These are phyloP conservation scores for Voacanga thouarsii DNA, from an alignment of 257 asterid species.

Conservation along the genomic window DNA sequence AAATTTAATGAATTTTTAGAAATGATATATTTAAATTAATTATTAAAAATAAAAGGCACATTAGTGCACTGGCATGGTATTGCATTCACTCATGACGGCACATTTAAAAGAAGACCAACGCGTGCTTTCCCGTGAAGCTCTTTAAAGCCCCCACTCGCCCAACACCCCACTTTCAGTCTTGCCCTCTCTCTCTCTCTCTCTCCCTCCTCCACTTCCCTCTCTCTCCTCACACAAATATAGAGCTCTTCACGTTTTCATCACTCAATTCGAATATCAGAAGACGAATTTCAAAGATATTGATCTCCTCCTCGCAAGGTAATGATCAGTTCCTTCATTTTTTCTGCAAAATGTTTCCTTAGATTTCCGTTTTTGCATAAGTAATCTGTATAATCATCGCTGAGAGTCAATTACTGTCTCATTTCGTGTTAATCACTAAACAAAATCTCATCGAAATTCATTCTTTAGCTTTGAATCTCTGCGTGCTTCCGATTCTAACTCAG, in stretches of 20 bases:
- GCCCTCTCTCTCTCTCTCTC: constrained; percentile 12
- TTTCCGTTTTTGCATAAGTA: background rate
- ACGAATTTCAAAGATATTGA: background rate
- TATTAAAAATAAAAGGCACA: no score
- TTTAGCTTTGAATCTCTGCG: constrained; percentile 14
- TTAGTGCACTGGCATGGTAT: background rate
- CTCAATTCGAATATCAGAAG: background rate
- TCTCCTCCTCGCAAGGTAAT: constrained; percentile 10
- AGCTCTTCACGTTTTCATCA: constrained; percentile 2
- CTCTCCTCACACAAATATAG: background rate
- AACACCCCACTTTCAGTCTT: constrained; percentile 19
- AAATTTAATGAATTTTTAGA: no score
- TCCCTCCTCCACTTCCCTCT: background rate
- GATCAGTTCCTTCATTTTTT: background rate
- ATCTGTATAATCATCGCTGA: background rate
- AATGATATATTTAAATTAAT: no score
- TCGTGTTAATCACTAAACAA: background rate
- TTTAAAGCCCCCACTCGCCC: constrained; percentile 30
- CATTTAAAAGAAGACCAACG: constrained; percentile 24
- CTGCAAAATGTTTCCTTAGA: background rate
- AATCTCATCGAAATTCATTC: background rate
- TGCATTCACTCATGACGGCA: background rate
- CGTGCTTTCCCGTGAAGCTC: constrained; percentile 35
- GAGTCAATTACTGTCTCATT: background rate
- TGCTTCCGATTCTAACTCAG: constrained; percentile 22